These are phyloP conservation scores for Mesostigma viride DNA, from an alignment of 139 green algal genomes.

Conservation along the genomic window DNA sequence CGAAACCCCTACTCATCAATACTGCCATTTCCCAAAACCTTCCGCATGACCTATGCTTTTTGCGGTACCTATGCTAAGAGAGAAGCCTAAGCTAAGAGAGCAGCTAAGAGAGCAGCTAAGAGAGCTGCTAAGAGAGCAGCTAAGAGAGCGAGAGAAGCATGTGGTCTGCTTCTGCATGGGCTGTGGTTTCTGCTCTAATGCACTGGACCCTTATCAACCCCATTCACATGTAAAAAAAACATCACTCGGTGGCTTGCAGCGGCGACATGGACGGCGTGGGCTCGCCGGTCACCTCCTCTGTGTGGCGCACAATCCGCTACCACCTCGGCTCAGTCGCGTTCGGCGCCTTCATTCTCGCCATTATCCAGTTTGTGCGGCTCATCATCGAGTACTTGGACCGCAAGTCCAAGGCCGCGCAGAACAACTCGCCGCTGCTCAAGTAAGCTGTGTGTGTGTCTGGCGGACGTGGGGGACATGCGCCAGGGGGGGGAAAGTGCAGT, in stretches of 20 bases:
- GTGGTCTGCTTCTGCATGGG: too few species aligned
- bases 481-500: too few species aligned
- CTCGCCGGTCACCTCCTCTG: not conserved
- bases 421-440: constrained; percentile 37
- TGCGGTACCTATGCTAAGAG: too few species aligned
- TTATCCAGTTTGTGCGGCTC: constrained; percentile 63
- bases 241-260: too few species aligned
- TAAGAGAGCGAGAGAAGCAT: too few species aligned
- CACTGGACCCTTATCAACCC: not conserved
- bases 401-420: constrained; percentile 55
- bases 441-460: too few species aligned
- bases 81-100: too few species aligned
- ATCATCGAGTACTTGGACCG: constrained; percentile 51
- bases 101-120: not conserved
- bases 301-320: constrained; percentile 23
- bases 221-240: not conserved
- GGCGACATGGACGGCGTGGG: not conserved
- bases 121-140: not conserved
- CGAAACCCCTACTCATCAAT: too few species aligned
- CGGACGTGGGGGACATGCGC: too few species aligned
- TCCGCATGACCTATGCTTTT: too few species aligned
- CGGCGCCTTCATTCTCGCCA: constrained; percentile 60
- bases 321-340: constrained; percentile 61
- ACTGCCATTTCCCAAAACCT: too few species aligned
- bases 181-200: not conserved